Percentiles rank a stretch among this genome's conserved stretches.
Conservation (phyloP, 2,329 filamentous ascomycete species). For the Zelopaecilomyces penicillatus region DNA sequence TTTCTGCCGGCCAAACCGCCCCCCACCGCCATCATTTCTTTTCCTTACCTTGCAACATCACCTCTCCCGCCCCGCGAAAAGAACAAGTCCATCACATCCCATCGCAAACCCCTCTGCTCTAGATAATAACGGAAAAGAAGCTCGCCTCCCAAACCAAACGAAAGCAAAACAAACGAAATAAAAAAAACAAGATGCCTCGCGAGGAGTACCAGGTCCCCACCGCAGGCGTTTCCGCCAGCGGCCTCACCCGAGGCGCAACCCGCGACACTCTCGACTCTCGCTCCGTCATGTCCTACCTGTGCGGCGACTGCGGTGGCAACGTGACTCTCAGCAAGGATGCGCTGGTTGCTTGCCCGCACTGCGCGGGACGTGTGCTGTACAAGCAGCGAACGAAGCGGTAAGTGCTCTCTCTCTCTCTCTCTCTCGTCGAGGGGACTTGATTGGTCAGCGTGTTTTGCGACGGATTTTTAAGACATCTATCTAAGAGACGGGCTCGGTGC, state of each 20-base stretch:
- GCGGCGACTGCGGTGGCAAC: constrained; percentile 36
- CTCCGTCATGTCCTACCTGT: constrained; percentile 31
- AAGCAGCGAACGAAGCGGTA: constrained; percentile 97
- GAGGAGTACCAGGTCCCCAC: constrained; percentile 72
- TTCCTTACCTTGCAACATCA: constrained; percentile 1
- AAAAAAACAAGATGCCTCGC: constrained; percentile 47
- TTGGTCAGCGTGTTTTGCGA: too few relatives aligned
- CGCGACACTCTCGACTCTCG: constrained; percentile 32
- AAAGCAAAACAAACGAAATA: constrained; percentile 1
- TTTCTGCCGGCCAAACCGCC: constrained; percentile 16
- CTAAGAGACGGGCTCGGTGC: too few relatives aligned
- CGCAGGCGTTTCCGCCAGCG: constrained; percentile 33
- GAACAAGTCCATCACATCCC: background rate
- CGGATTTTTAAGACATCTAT: too few relatives aligned
- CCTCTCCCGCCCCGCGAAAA: background rate
- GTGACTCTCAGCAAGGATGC: constrained; percentile 37
- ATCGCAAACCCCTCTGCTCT: background rate
- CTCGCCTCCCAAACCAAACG: background rate
- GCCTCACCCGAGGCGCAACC: constrained; percentile 27
- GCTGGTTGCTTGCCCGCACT: constrained; percentile 45
- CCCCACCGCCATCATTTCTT: constrained; percentile 13
- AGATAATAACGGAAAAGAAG: constrained; percentile 1
- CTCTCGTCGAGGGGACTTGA: background rate
- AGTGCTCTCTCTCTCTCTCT: constrained; percentile 24
- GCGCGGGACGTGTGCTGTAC: constrained; percentile 90